Conservation (phyloP, 768 basidiomycete genomes). For the Pulveroboletus sp. region DNA sequence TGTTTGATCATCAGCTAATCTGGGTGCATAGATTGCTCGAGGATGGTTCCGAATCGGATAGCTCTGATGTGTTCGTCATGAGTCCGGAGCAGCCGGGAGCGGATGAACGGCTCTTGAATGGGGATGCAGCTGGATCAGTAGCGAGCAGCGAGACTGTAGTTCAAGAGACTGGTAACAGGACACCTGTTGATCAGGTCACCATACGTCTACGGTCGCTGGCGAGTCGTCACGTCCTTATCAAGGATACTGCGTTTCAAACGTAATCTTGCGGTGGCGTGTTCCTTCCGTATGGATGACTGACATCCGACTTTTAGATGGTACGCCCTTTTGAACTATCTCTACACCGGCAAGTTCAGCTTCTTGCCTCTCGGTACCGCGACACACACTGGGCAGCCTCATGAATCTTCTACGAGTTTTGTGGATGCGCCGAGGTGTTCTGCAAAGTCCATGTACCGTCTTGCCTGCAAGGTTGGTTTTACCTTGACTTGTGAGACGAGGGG, state of each 20-base stretch:
- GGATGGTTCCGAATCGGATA: conserved; percentile 10
- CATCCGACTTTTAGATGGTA: conserved; percentile 29
- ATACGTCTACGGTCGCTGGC: conserved; percentile 12
- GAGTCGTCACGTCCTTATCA: conserved; percentile 24
- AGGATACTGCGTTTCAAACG: conserved; percentile 29
- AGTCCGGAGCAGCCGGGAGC: conserved; percentile 8
- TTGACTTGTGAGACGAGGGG: background rate
- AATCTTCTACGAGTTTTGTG: background rate
- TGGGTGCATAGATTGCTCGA: conserved; percentile 8
- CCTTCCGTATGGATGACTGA: background rate
- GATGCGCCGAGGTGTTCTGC: conserved; percentile 32
- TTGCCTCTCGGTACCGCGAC: conserved; percentile 23
- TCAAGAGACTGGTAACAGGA: background rate
- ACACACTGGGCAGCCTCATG: background rate
- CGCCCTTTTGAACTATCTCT: conserved; percentile 37
- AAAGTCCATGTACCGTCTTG: conserved; percentile 44
- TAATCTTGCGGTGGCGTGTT: background rate
- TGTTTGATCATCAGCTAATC: background rate
- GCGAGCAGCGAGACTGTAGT: conserved; percentile 7
- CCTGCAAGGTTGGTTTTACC: conserved; percentile 29
- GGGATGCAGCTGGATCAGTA: background rate
- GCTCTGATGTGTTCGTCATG: conserved; percentile 18
- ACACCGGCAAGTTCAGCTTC: conserved; percentile 33
- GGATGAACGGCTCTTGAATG: background rate
- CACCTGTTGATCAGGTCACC: background rate